Evolutionary conservation across 495 filamentous ascomycete species (phyloP).

Genomic region (Lichenothelia convexa): DNA sequence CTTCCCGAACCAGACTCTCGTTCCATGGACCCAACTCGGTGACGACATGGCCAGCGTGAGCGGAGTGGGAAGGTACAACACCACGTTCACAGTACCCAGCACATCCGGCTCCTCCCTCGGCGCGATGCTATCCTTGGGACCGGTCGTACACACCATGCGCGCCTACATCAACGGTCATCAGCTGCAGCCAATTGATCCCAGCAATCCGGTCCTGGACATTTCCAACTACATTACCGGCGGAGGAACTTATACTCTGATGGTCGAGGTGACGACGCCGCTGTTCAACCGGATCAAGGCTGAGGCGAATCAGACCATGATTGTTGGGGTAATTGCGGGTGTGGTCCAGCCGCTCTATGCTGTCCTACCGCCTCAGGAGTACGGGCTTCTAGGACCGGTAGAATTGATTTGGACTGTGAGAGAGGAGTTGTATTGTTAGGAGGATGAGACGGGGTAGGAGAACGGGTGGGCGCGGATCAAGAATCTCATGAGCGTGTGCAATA

Average conservation of each 20-base stretch:
- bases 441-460: too few species aligned
- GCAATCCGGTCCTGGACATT: slow-evolving; percentile 5
- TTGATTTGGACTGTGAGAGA: neutral
- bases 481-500: too few species aligned
- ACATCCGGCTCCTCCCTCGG: slow-evolving; percentile 1
- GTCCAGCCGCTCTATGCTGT: slow-evolving; percentile 2
- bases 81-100: slow-evolving; percentile 8
- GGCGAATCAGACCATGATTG: slow-evolving; percentile 1
- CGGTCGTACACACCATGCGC: slow-evolving; percentile 8
- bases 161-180: slow-evolving; percentile 7
- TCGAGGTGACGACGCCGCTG: slow-evolving; percentile 11
- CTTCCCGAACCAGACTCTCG: slow-evolving; percentile 2
- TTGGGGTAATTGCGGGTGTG: slow-evolving; percentile 1
- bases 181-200: slow-evolving; percentile 10
- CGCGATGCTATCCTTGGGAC: slow-evolving; percentile 7
- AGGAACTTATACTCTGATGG: slow-evolving; percentile 2
- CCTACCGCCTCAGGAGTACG: slow-evolving; percentile 5
- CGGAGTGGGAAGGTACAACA: slow-evolving; percentile 11
- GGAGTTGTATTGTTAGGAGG: too few species aligned
- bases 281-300: slow-evolving; percentile 6
- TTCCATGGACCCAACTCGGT: slow-evolving; percentile 8
- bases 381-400: slow-evolving; percentile 6
- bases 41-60: slow-evolving; percentile 3
- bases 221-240: neutral
- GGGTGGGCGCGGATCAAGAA: too few species aligned